Evolutionary conservation across 495 filamentous ascomycete genomes (phyloP), one percentile per base, ranked within the genome.

Genomic region (Hypoxylon crocopeplum): DNA sequence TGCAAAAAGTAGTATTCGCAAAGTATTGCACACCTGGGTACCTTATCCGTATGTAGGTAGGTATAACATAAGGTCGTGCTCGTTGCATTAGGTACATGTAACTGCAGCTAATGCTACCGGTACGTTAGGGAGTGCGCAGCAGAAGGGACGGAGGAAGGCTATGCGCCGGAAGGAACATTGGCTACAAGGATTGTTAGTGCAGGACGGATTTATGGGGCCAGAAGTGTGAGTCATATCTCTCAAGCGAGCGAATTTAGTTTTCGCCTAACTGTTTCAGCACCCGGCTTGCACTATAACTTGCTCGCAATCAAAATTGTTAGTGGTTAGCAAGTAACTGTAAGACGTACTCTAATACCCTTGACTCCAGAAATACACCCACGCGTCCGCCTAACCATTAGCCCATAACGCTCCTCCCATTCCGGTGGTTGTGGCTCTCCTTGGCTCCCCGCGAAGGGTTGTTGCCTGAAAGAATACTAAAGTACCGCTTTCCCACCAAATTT

Each of bases 381-480:
- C 46, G 42, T 51, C 44, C 55, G 52, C 48, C 64, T 48, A 49
- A 45, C 40, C 3, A n/a, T 38, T 38, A n/a, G 34, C 8, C 34
- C 13, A 19, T 38, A 17, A 3, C 32, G 3, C 32, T n/a, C n/a
- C n/a, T n/a, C n/a, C n/a, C n/a, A n/a, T n/a, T n/a, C n/a, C n/a
- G n/a, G n/a, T n/a, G n/a, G n/a, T n/a, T n/a, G n/a, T n/a, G n/a
- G n/a, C n/a, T n/a, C n/a, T n/a, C 4, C 5, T 4, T 46, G 15
- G 33, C 12, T 49, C 47, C 8, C 27, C 20, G 38, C 32, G 37
- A 61, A 8, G 4, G 32, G 30, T 48, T 64, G 64, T 66, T 70
- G 68, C 68, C 68, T 68, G 68, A 67, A 62, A 67, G 62, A 68
- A 48, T 70, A 70, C 68, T 70, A 68, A 68, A 66, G 45, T 49